Conservation (phyloP, 1,284 basidiomycete genomes). For the Farysia itapuensis region DNA sequence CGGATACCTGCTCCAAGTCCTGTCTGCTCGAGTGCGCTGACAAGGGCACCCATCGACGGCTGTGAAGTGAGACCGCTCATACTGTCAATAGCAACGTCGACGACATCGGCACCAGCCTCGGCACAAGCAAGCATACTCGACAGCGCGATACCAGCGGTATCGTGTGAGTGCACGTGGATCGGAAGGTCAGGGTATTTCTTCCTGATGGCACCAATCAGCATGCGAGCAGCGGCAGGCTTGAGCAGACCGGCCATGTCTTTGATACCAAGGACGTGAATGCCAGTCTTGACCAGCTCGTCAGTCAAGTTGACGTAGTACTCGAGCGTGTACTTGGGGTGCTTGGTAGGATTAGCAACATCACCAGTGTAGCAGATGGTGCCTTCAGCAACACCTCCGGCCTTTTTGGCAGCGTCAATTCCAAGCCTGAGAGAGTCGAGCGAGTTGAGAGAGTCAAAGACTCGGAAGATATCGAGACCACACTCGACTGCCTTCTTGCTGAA, state of each 20-base stretch:
- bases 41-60: constrained; percentile 96
- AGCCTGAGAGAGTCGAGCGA: constrained; percentile 56
- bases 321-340: constrained; percentile 91
- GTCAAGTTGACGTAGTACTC: constrained; percentile 97
- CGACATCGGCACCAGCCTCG: constrained; percentile 92
- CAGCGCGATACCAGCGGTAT: constrained; percentile 96
- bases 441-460: constrained; percentile 92
- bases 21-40: constrained; percentile 92
- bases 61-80: constrained; percentile 99
- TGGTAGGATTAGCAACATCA: constrained; percentile 91
- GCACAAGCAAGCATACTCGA: constrained; percentile 96
- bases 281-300: constrained; percentile 87
- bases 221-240: constrained; percentile 87
- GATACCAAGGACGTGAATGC: constrained; percentile 95
- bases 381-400: constrained; percentile 94
- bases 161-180: constrained; percentile 99
- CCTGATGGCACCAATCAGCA: constrained; percentile 92
- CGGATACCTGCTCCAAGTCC: constrained; percentile 92
- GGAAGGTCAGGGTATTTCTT: constrained; percentile 95
- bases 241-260: constrained; percentile 99
- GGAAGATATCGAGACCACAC: constrained; percentile 98
- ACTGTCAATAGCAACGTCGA: constrained; percentile 93
- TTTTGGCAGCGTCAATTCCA: constrained; percentile 95
- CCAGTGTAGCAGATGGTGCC: constrained; percentile 93
- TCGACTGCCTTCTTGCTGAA: constrained; percentile 79